Evolutionary conservation across 139 green algal species (phyloP).

Genomic region (Chlorella ohadii): DNA sequence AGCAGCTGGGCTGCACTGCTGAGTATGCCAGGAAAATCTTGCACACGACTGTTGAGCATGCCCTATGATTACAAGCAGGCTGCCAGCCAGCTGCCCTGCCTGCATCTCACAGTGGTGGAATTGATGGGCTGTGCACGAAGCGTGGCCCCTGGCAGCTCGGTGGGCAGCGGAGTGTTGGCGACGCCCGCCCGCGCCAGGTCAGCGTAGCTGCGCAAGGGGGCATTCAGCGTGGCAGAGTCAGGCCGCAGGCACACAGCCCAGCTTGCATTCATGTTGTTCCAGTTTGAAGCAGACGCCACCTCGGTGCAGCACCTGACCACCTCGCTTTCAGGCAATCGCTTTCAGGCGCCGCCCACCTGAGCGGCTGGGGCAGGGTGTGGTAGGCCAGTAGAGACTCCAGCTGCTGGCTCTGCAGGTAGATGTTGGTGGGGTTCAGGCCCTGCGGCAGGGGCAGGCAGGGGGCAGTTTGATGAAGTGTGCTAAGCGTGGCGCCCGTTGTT

Average conservation of each 20-base stretch:
- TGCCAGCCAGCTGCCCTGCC: too few relatives aligned
- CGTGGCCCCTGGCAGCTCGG: background rate
- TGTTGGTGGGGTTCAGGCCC: constrained; percentile 5
- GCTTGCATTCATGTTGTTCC: too few relatives aligned
- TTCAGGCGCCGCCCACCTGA: background rate
- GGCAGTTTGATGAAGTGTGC: too few relatives aligned
- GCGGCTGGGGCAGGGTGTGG: constrained; percentile 20
- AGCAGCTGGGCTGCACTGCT: too few relatives aligned
- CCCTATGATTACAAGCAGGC: too few relatives aligned
- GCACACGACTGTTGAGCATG: too few relatives aligned
- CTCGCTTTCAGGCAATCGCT: too few relatives aligned
- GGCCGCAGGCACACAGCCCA: too few relatives aligned
- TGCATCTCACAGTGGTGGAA: background rate
- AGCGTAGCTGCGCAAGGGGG: background rate
- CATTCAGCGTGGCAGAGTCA: too few relatives aligned
- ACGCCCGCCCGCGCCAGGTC: background rate
- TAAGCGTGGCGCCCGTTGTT: background rate
- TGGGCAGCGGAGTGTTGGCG: background rate
- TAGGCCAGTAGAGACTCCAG: constrained; percentile 13
- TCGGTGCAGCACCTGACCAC: too few relatives aligned
- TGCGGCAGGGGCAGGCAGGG: background rate
- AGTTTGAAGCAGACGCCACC: too few relatives aligned
- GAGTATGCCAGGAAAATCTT: too few relatives aligned
- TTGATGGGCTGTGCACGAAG: background rate
- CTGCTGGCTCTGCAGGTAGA: constrained; percentile 6